Evolutionary conservation across 2,329 filamentous ascomycete genomes (phyloP).

Genomic region (Polytolypa hystricis): DNA sequence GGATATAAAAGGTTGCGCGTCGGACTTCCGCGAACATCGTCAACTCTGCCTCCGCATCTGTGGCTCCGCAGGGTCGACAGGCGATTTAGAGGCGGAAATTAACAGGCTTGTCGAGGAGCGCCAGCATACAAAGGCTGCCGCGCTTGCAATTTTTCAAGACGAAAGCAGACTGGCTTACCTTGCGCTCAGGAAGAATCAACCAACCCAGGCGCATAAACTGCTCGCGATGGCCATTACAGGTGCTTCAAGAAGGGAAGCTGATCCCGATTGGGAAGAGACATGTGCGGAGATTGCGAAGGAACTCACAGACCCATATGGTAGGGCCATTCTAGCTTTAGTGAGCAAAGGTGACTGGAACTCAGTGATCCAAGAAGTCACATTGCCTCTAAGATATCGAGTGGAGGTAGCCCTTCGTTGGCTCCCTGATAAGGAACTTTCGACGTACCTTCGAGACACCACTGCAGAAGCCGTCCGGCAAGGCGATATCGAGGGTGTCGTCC

Average conservation of each 20-base stretch:
- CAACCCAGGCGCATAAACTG: constrained; percentile 44
- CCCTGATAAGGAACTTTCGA: constrained; percentile 34
- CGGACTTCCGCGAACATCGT: constrained; percentile 44
- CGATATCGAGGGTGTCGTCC: constrained; percentile 49
- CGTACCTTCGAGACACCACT: constrained; percentile 45
- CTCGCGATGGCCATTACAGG: constrained; percentile 43
- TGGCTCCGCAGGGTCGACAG: constrained; percentile 44
- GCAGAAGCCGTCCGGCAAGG: constrained; percentile 42
- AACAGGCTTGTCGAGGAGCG: constrained; percentile 41
- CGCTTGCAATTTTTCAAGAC: constrained; percentile 50
- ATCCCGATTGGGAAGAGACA: constrained; percentile 49
- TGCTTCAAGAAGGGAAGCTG: constrained; percentile 35
- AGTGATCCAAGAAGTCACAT: constrained; percentile 46
- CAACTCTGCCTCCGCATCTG: constrained; percentile 50
- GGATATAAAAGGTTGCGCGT: constrained; percentile 39
- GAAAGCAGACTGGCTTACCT: constrained; percentile 48
- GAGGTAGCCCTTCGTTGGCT: constrained; percentile 48
- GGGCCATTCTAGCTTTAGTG: constrained; percentile 50
- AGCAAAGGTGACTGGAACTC: constrained; percentile 49
- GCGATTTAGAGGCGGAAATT: constrained; percentile 39
- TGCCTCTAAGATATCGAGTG: constrained; percentile 50
- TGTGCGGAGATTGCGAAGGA: constrained; percentile 53
- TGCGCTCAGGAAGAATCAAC: constrained; percentile 43
- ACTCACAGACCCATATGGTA: constrained; percentile 50
- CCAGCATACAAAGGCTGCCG: constrained; percentile 52